Conservation (phyloP, 352 stramenopile species). For the Phytophthora europaea region DNA sequence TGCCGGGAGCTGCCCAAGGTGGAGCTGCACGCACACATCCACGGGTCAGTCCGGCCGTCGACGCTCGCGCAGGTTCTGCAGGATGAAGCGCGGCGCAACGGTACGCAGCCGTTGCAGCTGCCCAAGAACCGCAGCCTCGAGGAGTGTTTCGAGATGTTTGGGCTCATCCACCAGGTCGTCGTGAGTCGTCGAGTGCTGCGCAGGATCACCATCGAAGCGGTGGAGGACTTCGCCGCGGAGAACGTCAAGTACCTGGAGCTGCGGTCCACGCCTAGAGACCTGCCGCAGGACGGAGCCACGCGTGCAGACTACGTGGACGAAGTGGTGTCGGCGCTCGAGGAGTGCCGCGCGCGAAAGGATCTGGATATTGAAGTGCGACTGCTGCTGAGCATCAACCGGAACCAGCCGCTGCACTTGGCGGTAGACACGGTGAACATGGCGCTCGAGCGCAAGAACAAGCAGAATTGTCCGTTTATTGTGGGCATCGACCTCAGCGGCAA, state of each 20-base stretch:
- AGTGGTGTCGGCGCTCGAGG: slow-evolving; percentile 71
- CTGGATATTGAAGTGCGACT: slow-evolving; percentile 81
- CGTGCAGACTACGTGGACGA: slow-evolving; percentile 78
- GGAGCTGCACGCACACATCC: slow-evolving; percentile 91
- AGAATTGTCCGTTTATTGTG: slow-evolving; percentile 68
- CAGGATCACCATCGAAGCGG: slow-evolving; percentile 75
- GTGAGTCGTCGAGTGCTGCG: slow-evolving; percentile 70
- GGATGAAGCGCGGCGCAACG: slow-evolving; percentile 46
- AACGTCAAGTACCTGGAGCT: slow-evolving; percentile 90
- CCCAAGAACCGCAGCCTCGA: slow-evolving; percentile 70
- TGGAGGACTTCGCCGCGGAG: slow-evolving; percentile 87
- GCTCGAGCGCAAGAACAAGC: slow-evolving; percentile 54
- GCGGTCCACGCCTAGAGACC: slow-evolving; percentile 78
- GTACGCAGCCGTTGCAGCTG: slow-evolving; percentile 42
- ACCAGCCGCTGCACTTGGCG: slow-evolving; percentile 68
- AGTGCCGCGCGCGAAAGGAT: slow-evolving; percentile 64
- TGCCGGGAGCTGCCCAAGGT: slow-evolving; percentile 80
- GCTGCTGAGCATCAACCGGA: slow-evolving; percentile 87
- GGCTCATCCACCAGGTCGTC: slow-evolving; percentile 86
- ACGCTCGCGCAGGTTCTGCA: slow-evolving; percentile 77
- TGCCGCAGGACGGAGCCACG: slow-evolving; percentile 64
- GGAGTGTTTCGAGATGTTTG: slow-evolving; percentile 92
- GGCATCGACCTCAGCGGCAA: slow-evolving; percentile 91
- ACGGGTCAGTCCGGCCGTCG: slow-evolving; percentile 78
- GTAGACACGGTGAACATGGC: slow-evolving; percentile 74